Conservation (phyloP, 768 basidiomycete species). For the Tephrocybe sp. region DNA sequence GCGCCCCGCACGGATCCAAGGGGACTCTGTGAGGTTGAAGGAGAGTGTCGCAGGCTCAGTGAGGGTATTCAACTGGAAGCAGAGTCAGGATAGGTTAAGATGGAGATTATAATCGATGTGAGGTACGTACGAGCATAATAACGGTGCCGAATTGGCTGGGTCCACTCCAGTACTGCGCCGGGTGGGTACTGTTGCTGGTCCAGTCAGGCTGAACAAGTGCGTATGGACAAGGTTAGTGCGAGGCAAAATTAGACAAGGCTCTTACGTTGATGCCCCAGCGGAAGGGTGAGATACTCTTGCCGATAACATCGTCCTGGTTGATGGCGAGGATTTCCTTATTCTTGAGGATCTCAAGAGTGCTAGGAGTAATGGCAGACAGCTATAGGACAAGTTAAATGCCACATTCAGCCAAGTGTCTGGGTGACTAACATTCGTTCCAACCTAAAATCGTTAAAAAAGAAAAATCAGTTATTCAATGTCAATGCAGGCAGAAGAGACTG, state of each 20-base stretch:
- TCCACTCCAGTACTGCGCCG: constrained; percentile 69
- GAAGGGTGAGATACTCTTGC: constrained; percentile 65
- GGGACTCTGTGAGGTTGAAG: constrained; percentile 64
- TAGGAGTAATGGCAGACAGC: constrained; percentile 48
- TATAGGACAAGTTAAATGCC: background rate
- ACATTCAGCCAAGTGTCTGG: background rate
- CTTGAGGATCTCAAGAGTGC: constrained; percentile 55
- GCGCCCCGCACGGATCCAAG: constrained; percentile 63
- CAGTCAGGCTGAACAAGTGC: constrained; percentile 29
- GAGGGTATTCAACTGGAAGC: constrained; percentile 47
- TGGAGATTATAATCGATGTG: background rate
- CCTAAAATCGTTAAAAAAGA: background rate
- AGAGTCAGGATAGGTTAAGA: background rate
- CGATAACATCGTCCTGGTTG: constrained; percentile 65
- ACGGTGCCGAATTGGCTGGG: constrained; percentile 58
- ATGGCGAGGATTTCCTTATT: constrained; percentile 69
- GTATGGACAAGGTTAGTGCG: background rate
- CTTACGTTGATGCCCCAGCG: constrained; percentile 66
- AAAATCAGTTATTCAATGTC: background rate
- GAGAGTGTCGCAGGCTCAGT: constrained; percentile 50
- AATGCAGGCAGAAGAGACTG: constrained; percentile 2
- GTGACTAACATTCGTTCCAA: constrained; percentile 14
- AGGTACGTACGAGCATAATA: constrained; percentile 57
- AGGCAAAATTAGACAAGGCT: background rate
- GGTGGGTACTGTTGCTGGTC: constrained; percentile 43